A percentile compares a stretch with the other conserved stretches of the same genome.
These are phyloP conservation scores for Cymodocea nodosa DNA, from an alignment of 116 monocot genomes.

Conservation along the genomic window DNA sequence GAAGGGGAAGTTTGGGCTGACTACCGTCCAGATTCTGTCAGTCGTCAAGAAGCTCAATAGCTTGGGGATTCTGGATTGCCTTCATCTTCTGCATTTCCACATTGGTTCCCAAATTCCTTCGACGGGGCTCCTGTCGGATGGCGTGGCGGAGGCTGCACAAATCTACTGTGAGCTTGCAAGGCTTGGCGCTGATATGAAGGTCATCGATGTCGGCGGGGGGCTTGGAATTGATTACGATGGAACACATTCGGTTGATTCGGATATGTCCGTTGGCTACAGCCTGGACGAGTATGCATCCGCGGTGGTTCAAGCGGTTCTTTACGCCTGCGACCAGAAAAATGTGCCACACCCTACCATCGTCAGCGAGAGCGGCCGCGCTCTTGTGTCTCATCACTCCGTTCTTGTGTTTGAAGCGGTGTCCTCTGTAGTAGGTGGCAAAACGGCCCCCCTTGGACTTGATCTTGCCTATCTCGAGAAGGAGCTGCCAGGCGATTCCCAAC, in stretches of 20 bases:
- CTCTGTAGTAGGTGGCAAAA: not conserved
- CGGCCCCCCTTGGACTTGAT: slow-evolving; percentile 11
- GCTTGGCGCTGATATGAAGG: slow-evolving; percentile 67
- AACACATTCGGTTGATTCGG: slow-evolving; percentile 51
- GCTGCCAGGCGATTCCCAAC: slow-evolving; percentile 43
- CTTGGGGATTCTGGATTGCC: slow-evolving; percentile 84
- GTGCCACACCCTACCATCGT: slow-evolving; percentile 73
- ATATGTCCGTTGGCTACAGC: slow-evolving; percentile 74
- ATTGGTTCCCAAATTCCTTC: slow-evolving; percentile 95
- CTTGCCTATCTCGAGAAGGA: slow-evolving; percentile 36
- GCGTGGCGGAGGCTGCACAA: slow-evolving; percentile 79
- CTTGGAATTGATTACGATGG: slow-evolving; percentile 93
- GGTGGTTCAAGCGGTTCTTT: slow-evolving; percentile 49
- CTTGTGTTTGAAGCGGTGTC: slow-evolving; percentile 81
- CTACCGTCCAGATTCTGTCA: slow-evolving; percentile 62
- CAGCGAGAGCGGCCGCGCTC: slow-evolving; percentile 94
- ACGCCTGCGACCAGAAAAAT: slow-evolving; percentile 55
- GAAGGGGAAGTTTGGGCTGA: slow-evolving; percentile 94
- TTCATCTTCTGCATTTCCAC: slow-evolving; percentile 95
- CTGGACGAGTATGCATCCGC: slow-evolving; percentile 71
- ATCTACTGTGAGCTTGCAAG: slow-evolving; percentile 83
- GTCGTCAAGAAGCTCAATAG: slow-evolving; percentile 46
- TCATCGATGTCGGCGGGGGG: slow-evolving; percentile 86
- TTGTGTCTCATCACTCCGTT: slow-evolving; percentile 90
- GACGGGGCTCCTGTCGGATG: slow-evolving; percentile 52